phyloP scores from a whole-genome alignment of 306 rosid species.

The Malus sieversii region DNA sequence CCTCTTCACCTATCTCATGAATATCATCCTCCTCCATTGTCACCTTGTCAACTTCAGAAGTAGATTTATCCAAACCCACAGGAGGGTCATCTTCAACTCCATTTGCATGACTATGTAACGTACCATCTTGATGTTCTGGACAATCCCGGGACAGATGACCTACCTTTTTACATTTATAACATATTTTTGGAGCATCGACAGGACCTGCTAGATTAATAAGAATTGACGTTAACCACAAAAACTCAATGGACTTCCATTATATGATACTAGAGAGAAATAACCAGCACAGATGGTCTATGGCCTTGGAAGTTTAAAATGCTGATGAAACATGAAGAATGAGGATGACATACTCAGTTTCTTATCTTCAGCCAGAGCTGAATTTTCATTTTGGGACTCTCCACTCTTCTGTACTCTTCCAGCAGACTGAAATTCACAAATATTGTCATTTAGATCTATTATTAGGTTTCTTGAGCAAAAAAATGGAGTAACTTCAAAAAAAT shows the following conservation, averaged over 20 bases:
- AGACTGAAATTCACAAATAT: slow-evolving; percentile 49
- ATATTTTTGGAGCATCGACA: slow-evolving; percentile 68
- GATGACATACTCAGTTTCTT: slow-evolving; percentile 33
- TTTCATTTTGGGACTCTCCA: slow-evolving; percentile 36
- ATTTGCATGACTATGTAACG: slow-evolving; percentile 30
- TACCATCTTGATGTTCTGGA: slow-evolving; percentile 46
- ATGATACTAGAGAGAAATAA: background rate
- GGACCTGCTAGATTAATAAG: slow-evolving; percentile 36
- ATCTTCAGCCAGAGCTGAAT: slow-evolving; percentile 30
- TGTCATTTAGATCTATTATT: background rate
- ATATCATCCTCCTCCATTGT: slow-evolving; percentile 90
- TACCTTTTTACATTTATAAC: slow-evolving; percentile 86
- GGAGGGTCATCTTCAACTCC: slow-evolving; percentile 36
- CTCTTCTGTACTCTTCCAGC: slow-evolving; percentile 67
- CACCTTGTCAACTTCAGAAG: slow-evolving; percentile 53
- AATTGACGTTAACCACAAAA: background rate
- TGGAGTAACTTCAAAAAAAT: background rate
- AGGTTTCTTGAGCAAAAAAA: background rate
- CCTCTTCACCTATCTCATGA: slow-evolving; percentile 94
- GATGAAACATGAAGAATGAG: background rate
- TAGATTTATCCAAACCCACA: slow-evolving; percentile 24
- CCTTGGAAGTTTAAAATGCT: background rate
- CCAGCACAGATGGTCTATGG: background rate
- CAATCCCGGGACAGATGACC: slow-evolving; percentile 95
- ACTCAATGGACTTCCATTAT: background rate